phyloP scores from a whole-genome alignment of 805 yeast species.

The Candida khao-thaluensis region DNA sequence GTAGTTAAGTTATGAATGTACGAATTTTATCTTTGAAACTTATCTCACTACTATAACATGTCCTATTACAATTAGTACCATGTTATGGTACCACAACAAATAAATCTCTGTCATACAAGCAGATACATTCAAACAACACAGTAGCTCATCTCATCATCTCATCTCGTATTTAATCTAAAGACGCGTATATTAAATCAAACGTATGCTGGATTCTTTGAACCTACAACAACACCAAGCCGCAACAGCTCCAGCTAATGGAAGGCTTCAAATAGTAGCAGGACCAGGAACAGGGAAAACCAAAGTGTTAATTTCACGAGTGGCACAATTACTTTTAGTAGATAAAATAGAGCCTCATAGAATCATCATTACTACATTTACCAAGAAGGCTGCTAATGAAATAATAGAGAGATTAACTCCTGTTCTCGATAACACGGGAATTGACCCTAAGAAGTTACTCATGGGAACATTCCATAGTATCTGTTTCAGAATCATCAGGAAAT shows the following conservation, averaged over 20 bases:
- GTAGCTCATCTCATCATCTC: too few species aligned
- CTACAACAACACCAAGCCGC: conserved; percentile 45
- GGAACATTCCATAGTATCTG: conserved; percentile 94
- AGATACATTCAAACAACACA: too few species aligned
- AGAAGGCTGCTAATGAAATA: conserved; percentile 90
- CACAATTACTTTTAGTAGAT: conserved; percentile 55
- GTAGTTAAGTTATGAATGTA: conserved; percentile 29
- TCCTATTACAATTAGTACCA: too few species aligned
- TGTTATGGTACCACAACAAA: too few species aligned
- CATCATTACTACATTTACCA: conserved; percentile 89
- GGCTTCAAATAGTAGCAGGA: conserved; percentile 55
- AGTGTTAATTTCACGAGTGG: conserved; percentile 77
- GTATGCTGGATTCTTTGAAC: too few species aligned
- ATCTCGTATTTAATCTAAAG: too few species aligned
- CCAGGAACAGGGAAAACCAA: conserved; percentile 79
- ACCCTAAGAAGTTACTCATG: conserved; percentile 50
- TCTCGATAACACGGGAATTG: conserved; percentile 34
- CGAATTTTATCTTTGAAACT: too few species aligned
- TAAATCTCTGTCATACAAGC: too few species aligned
- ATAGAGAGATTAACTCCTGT: conserved; percentile 50
- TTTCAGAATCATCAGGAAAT: conserved; percentile 51
- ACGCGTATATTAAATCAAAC: too few species aligned
- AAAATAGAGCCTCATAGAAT: conserved; percentile 59
- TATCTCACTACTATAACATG: too few species aligned
- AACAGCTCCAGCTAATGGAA: conserved; percentile 33